Conservation (phyloP, 371 early-diverging fungal genomes). For the Lichtheimia hyalospora region DNA sequence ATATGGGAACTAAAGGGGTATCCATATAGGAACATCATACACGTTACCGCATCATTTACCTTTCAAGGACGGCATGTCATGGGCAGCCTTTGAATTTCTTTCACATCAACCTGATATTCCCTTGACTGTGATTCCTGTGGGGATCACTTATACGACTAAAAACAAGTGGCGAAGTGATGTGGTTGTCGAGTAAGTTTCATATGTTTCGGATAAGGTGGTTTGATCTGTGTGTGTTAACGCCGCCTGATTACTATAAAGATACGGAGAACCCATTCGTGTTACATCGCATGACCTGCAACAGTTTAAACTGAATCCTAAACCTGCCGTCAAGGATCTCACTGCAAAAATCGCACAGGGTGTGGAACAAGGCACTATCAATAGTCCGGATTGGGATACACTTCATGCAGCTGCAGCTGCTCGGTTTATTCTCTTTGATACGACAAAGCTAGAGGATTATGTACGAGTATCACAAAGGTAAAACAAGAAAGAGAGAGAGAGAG, state of each 20-base stretch:
- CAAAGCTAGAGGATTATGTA: slow-evolving; percentile 47
- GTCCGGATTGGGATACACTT: slow-evolving; percentile 57
- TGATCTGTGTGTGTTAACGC: not conserved
- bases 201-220: not conserved
- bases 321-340: slow-evolving; percentile 50
- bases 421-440: slow-evolving; percentile 45
- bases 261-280: slow-evolving; percentile 49
- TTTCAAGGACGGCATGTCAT: slow-evolving; percentile 56
- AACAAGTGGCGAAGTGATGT: slow-evolving; percentile 58
- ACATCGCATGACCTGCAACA: slow-evolving; percentile 29
- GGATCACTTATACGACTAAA: slow-evolving; percentile 58
- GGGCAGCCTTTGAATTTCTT: slow-evolving; percentile 52
- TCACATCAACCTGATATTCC: slow-evolving; percentile 20
- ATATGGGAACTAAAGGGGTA: not conserved
- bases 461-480: slow-evolving; percentile 50
- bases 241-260: slow-evolving; percentile 22
- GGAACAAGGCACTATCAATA: slow-evolving; percentile 53
- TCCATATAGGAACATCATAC: slow-evolving; percentile 54
- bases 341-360: slow-evolving; percentile 46
- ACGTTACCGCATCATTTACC: slow-evolving; percentile 52
- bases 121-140: slow-evolving; percentile 46
- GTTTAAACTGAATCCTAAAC: slow-evolving; percentile 41
- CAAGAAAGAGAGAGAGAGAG: not conserved
- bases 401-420: slow-evolving; percentile 47
- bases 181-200: slow-evolving; percentile 43